Percentiles rank a stretch among this genome's conserved stretches.
These are phyloP conservation scores for Dictyostelium firmibasis DNA, from an alignment of 78 protist genomes.

Conservation along the genomic window DNA sequence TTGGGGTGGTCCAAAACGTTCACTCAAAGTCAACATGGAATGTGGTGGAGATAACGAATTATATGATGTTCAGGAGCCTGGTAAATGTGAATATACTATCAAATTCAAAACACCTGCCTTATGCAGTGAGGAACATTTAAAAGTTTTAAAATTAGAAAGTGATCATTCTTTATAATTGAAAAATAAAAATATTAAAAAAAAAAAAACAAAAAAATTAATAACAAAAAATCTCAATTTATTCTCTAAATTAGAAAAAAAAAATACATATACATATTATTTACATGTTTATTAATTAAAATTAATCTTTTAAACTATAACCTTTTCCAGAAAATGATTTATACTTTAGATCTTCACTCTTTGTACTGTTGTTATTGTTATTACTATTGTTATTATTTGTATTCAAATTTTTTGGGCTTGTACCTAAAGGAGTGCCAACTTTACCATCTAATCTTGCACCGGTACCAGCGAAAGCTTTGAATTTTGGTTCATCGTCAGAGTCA, in stretches of 20 bases:
- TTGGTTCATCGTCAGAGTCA: slow-evolving; percentile 52
- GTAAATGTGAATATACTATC: slow-evolving; percentile 83
- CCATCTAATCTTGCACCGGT: slow-evolving; percentile 61
- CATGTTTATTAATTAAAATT: background rate
- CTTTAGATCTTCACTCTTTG: background rate
- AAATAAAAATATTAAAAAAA: no score
- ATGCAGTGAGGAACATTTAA: slow-evolving; percentile 73
- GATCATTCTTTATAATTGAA: slow-evolving; percentile 21
- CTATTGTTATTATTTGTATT: background rate
- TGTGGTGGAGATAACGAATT: slow-evolving; percentile 80
- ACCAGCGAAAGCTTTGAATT: slow-evolving; percentile 68
- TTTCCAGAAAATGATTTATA: slow-evolving; percentile 71
- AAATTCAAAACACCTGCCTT: slow-evolving; percentile 83
- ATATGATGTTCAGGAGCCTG: slow-evolving; percentile 81
- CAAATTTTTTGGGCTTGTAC: background rate
- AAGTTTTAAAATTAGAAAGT: slow-evolving; percentile 17
- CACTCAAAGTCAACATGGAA: slow-evolving; percentile 43
- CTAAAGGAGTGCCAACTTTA: slow-evolving; percentile 36
- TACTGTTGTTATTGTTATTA: background rate
- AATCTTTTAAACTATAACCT: slow-evolving; percentile 68
- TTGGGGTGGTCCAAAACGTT: slow-evolving; percentile 90
- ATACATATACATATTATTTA: background rate
- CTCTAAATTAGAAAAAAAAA: no score
- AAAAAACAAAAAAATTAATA: no score
- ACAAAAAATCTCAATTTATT: no score